Evolutionary conservation across 352 stramenopile genomes (phyloP).

Genomic region (Globisporangium lucens): DNA sequence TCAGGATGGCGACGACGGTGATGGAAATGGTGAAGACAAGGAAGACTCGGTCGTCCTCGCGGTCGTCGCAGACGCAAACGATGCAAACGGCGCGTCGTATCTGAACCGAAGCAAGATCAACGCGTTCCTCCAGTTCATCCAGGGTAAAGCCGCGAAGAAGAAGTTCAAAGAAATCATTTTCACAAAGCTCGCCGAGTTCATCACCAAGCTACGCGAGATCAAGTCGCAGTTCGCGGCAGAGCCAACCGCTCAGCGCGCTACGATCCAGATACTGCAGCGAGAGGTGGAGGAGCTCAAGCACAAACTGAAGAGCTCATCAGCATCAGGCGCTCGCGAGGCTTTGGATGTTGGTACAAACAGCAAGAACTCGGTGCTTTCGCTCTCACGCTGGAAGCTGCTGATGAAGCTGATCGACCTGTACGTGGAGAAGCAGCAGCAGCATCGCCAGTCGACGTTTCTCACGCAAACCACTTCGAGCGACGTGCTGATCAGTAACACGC

Average conservation of each 20-base stretch:
- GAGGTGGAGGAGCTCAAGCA: slow-evolving; percentile 37
- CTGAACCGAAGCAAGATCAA: slow-evolving; percentile 68
- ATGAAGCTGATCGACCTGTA: slow-evolving; percentile 45
- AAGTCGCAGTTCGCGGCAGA: slow-evolving; percentile 32
- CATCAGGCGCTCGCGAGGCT: neutral
- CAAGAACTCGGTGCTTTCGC: slow-evolving; percentile 1
- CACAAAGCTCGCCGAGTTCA: slow-evolving; percentile 40
- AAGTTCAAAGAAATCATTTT: slow-evolving; percentile 50
- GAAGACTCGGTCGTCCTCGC: slow-evolving; percentile 12
- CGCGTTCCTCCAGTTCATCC: slow-evolving; percentile 48
- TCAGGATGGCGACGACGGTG: slow-evolving; percentile 13
- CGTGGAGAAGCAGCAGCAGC: slow-evolving; percentile 24
- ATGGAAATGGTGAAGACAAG: neutral
- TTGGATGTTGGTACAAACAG: slow-evolving; percentile 3
- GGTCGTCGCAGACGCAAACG: slow-evolving; percentile 32
- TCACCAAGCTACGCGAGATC: slow-evolving; percentile 44
- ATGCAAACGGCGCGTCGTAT: slow-evolving; percentile 41
- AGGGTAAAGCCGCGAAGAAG: slow-evolving; percentile 34
- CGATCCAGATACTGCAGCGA: slow-evolving; percentile 33
- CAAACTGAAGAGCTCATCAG: slow-evolving; percentile 15
- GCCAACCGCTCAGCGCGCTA: slow-evolving; percentile 25
- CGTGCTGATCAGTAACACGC: slow-evolving; percentile 25
- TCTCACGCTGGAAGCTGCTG: slow-evolving; percentile 30
- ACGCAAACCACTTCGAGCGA: slow-evolving; percentile 44
- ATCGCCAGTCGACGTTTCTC: slow-evolving; percentile 41